A percentile compares a stretch with the other conserved stretches of the same genome.
These are phyloP conservation scores for Breynia disticha DNA, from an alignment of 441 rosid species.

Conservation along the genomic window DNA sequence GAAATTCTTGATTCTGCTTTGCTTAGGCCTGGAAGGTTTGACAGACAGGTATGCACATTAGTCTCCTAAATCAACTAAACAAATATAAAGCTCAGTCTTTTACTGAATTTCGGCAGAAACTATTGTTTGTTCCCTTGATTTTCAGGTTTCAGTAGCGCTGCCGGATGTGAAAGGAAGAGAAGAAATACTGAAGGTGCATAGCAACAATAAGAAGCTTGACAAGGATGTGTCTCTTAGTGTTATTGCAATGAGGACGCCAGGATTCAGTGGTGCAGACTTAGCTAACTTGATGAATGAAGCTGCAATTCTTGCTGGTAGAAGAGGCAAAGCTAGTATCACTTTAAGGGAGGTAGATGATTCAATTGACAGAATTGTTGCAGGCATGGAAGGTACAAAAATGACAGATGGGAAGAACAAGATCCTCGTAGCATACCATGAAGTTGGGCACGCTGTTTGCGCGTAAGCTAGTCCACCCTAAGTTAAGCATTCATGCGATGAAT, in stretches of 20 bases:
- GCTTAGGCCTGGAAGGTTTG: conserved; percentile 74
- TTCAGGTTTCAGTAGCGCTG: conserved; percentile 52
- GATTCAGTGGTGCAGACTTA: conserved; percentile 79
- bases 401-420: conserved; percentile 60
- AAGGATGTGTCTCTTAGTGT: conserved; percentile 37
- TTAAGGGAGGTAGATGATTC: conserved; percentile 55
- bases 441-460: conserved; percentile 65
- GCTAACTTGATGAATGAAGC: conserved; percentile 80
- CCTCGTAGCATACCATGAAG: conserved; percentile 61
- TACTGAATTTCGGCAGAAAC: neutral
- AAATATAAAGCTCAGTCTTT: no score
- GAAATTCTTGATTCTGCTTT: conserved; percentile 70
- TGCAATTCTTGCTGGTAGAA: conserved; percentile 62
- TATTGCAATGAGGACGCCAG: conserved; percentile 66
- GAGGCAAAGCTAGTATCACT: conserved; percentile 48
- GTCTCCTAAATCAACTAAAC: neutral
- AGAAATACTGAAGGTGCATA: conserved; percentile 58
- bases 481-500: no score
- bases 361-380: conserved; percentile 53
- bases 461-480: no score
- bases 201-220: conserved; percentile 60
- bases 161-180: conserved; percentile 77
- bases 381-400: conserved; percentile 75
- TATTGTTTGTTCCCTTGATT: neutral
- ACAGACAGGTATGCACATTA: conserved; percentile 37